phyloP scores from a whole-genome alignment of 2,329 filamentous ascomycete genomes.

The Aspergillus aculeatus region DNA sequence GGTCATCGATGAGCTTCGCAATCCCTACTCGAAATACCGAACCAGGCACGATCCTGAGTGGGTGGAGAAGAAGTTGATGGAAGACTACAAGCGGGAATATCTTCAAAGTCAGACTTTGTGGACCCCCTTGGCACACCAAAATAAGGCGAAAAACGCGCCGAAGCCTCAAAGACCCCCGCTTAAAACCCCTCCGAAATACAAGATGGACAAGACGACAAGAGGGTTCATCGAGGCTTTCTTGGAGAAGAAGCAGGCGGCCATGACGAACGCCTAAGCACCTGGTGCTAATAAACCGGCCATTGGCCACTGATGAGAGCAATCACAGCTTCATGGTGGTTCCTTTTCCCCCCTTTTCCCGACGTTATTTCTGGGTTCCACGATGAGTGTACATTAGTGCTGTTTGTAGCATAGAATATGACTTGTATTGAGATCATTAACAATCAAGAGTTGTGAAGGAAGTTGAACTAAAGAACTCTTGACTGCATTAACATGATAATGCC shows the following conservation, averaged over 20 bases:
- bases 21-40: conserved; percentile 78
- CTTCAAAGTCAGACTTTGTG: conserved; percentile 46
- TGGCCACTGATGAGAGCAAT: conserved; percentile 4
- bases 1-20: conserved; percentile 83
- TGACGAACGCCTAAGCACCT: conserved; percentile 15
- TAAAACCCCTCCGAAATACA: conserved; percentile 38
- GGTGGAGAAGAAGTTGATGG: conserved; percentile 61
- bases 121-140: conserved; percentile 43
- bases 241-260: conserved; percentile 20
- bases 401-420: conserved; percentile 27
- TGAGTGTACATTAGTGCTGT: conserved; percentile 23
- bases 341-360: conserved; percentile 2
- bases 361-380: background rate
- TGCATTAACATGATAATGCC: background rate
- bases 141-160: no score
- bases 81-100: conserved; percentile 53
- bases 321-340: background rate
- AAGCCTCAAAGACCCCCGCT: no score
- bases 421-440: conserved; percentile 18
- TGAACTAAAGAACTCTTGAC: background rate
- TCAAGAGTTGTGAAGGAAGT: background rate
- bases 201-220: conserved; percentile 33
- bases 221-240: conserved; percentile 41
- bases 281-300: background rate
- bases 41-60: conserved; percentile 77